These are phyloP conservation scores for Silene noctiflora DNA, from an alignment of 179 eudicot genomes.

Conservation along the genomic window DNA sequence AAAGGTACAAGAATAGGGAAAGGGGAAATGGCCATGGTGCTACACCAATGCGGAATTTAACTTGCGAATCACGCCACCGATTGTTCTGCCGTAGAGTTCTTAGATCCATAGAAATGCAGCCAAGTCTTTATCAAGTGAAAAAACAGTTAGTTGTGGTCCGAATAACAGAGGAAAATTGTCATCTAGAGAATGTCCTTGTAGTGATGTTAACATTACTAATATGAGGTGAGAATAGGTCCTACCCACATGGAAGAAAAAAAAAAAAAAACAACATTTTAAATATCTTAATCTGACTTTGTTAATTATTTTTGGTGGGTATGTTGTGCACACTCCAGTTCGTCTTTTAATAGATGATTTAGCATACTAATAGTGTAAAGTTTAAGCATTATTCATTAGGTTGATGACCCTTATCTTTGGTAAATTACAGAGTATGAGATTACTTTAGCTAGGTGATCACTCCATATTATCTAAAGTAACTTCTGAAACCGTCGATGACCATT, in stretches of 20 bases:
- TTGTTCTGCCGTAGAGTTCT: slow-evolving; percentile 10
- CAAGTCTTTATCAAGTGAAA: slow-evolving; percentile 15
- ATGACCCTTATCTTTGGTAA: too few species aligned
- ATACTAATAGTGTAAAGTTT: too few species aligned
- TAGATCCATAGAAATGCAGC: slow-evolving; percentile 7
- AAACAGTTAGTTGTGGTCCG: slow-evolving; percentile 18
- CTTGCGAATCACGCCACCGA: background rate
- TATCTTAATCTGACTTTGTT: too few species aligned
- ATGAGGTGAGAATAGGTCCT: slow-evolving; percentile 16
- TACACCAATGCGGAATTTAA: background rate
- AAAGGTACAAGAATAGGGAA: slow-evolving; percentile 16
- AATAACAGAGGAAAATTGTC: background rate
- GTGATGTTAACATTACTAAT: slow-evolving; percentile 9
- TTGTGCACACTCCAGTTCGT: too few species aligned
- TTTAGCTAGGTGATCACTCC: too few species aligned
- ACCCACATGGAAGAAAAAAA: slow-evolving; percentile 3
- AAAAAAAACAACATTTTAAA: background rate
- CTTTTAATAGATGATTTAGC: too few species aligned
- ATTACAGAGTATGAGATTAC: too few species aligned
- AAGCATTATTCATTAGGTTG: too few species aligned
- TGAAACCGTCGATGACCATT: too few species aligned
- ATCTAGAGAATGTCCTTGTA: slow-evolving; percentile 11
- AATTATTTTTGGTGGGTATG: too few species aligned
- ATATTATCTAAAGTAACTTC: too few species aligned
- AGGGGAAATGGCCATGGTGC: slow-evolving; percentile 7